Conservation (phyloP, 768 basidiomycete genomes). For the Rhizopogon sp. region DNA sequence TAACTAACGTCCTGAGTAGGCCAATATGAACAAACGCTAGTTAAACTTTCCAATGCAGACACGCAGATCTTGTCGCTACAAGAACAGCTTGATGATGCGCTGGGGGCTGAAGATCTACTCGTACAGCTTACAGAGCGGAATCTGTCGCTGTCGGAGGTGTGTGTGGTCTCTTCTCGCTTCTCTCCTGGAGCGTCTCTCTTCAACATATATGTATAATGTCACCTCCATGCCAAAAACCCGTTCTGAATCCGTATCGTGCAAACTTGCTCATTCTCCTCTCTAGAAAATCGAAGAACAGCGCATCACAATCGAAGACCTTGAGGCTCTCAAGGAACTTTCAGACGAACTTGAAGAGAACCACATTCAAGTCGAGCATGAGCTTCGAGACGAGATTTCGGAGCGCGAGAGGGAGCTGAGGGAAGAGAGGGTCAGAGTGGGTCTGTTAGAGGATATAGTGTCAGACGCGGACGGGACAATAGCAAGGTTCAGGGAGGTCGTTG, state of each 20-base stretch:
- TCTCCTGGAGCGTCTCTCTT: not conserved
- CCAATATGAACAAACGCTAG: constrained; percentile 73
- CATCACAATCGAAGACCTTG: constrained; percentile 92
- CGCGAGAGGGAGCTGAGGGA: not conserved
- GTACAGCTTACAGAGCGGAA: constrained; percentile 94
- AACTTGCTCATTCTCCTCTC: not conserved
- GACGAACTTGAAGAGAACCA: constrained; percentile 98
- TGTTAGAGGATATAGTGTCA: constrained; percentile 70
- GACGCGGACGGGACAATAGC: constrained; percentile 86
- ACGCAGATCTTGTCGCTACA: constrained; percentile 92
- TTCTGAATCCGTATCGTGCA: not conserved
- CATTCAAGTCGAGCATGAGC: constrained; percentile 83
- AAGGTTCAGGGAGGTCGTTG: constrained; percentile 91
- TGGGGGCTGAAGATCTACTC: constrained; percentile 94
- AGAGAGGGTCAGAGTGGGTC: not conserved
- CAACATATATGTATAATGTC: not conserved
- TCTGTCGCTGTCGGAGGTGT: constrained; percentile 83
- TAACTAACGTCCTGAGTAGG: constrained; percentile 35
- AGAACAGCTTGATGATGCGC: constrained; percentile 87
- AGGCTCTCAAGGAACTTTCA: constrained; percentile 91
- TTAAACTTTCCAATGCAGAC: constrained; percentile 85
- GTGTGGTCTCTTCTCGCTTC: constrained; percentile 1
- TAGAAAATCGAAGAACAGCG: constrained; percentile 99
- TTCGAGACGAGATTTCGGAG: constrained; percentile 71
- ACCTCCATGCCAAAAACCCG: not conserved